A percentile compares a stretch with the other conserved stretches of the same genome.
These are phyloP conservation scores for Knoxia roxburghii DNA, from an alignment of 257 asterid genomes.

Conservation along the genomic window DNA sequence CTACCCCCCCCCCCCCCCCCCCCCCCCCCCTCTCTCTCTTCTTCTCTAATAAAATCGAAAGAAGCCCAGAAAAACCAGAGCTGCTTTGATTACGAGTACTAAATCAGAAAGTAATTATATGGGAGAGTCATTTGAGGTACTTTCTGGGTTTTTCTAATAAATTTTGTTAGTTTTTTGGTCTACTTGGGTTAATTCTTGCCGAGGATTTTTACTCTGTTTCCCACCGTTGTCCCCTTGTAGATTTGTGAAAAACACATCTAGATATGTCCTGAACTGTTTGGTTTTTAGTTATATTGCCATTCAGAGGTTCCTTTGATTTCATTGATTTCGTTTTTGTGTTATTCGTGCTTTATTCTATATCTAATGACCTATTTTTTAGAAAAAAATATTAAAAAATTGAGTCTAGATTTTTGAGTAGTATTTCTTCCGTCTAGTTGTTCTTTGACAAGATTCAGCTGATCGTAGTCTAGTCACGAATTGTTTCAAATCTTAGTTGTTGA, in stretches of 20 bases:
- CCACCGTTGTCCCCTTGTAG: constrained; percentile 2
- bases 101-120: constrained; percentile 11
- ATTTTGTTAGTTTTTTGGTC: constrained; percentile 18
- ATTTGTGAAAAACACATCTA: not conserved
- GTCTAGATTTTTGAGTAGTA: not conserved
- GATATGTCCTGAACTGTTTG: constrained; percentile 2
- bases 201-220: no score
- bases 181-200: constrained; percentile 39
- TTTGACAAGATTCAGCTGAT: not conserved
- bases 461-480: not conserved
- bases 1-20: not conserved
- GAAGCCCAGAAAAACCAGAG: not conserved
- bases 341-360: not conserved
- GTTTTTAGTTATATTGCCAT: not conserved
- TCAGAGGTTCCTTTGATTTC: not conserved
- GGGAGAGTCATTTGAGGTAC: constrained; percentile 20
- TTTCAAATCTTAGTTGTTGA: constrained; percentile 9
- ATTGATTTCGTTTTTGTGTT: not conserved
- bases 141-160: constrained; percentile 27
- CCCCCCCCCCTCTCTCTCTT: not conserved
- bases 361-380: not conserved
- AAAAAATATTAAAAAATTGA: no score
- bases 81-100: not conserved
- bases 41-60: no score
- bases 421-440: not conserved